Evolutionary conservation across 306 rosid species (phyloP).

Genomic region (Casuarina cunninghamiana): DNA sequence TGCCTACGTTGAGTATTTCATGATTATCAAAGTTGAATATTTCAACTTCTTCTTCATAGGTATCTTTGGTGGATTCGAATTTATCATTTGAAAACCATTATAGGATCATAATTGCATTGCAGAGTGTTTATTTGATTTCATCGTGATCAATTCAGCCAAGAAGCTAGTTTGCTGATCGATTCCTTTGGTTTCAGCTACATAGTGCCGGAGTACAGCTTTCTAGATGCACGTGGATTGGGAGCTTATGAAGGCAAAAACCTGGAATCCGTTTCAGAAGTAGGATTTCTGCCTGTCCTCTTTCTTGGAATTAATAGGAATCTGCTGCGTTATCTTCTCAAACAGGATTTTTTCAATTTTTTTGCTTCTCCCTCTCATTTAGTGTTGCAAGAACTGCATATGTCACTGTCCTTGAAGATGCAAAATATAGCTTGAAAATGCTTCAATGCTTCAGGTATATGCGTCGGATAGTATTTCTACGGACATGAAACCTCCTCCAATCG

Average conservation of each 20-base stretch:
- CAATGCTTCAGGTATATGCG: conserved; percentile 61
- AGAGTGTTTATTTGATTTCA: background rate
- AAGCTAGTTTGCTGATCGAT: conserved; percentile 10
- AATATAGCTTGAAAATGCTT: background rate
- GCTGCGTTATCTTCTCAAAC: background rate
- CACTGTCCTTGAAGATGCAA: background rate
- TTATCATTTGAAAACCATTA: conserved; percentile 8
- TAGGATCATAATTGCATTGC: background rate
- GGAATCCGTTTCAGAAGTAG: conserved; percentile 75
- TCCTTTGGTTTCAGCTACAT: conserved; percentile 62
- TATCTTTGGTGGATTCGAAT: background rate
- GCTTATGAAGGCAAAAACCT: conserved; percentile 85
- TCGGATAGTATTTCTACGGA: conserved; percentile 66
- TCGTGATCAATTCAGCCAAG: background rate
- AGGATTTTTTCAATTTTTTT: background rate
- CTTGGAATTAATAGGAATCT: background rate
- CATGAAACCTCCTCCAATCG: conserved; percentile 74
- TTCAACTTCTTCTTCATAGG: background rate
- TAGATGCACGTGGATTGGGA: conserved; percentile 90
- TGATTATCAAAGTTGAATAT: background rate
- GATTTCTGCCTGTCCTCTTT: conserved; percentile 23
- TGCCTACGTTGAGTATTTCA: background rate
- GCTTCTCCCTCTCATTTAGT: background rate
- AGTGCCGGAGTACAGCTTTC: conserved; percentile 94
- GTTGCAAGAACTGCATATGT: background rate